Evolutionary conservation across 2,329 filamentous ascomycete genomes (phyloP), one percentile per base, ranked within the genome.

Genomic region (Mycogone perniciosa): DNA sequence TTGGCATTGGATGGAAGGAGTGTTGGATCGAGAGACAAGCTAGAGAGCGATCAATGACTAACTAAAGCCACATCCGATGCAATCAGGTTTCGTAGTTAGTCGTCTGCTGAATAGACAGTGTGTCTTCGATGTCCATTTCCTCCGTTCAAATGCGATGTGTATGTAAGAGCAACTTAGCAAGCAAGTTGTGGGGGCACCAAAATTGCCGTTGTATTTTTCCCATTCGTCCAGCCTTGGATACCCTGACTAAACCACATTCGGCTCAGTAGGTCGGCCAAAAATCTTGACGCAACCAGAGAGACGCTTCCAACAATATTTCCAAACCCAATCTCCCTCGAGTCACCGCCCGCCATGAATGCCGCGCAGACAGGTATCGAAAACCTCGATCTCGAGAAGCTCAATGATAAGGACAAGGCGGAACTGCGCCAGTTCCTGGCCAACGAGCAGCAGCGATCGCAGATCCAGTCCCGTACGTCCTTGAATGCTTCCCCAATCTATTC

Each of bases 351-450:
- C 34, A 72, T 71, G 69, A 70, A 67, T 55, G 52, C 64, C 27
- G 62, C 67, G 8, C 64, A 65, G 46, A 59, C 64, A 26, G 64
- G 61, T 45, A 66, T 80, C 64, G 72, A 75, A 52, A 72, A 77
- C 54, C 62, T 83, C 63, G 87, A 91, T 64, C 73, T 92, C 59
- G 80, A 82, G 62, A 84, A 83, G 71, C 85, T 96, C 66, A 86
- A 81, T 62, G 84, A 88, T 54, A 80, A 81, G 64, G 90, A 96
- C 72, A 93, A 90, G 79, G 77, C 82, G 58, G 90, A 97, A 71
- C 80, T 99, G 40, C 88, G 89, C 64, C 84, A 89, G 65, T 92
- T 96, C 70, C 77, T 96, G 53, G 74, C 82, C 60, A 89, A 88
- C 65, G 90, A 96, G 76, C 79, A 81, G 57, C 89, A 96, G 71